These are phyloP conservation scores for Xylaria digitata DNA, from an alignment of 2,329 filamentous ascomycete genomes.

Conservation along the genomic window DNA sequence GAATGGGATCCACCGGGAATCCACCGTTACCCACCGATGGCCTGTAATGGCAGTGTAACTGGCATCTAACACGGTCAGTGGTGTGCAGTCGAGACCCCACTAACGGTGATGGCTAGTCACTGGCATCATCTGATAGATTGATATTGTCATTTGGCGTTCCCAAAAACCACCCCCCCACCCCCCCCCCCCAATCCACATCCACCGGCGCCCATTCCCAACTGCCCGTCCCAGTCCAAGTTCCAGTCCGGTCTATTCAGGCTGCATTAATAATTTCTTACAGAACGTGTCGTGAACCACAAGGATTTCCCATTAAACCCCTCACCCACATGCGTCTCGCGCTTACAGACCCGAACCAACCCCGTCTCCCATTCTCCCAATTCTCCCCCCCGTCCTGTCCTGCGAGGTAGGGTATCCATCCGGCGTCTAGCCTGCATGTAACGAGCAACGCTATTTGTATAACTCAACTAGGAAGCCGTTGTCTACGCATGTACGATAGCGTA, in stretches of 20 bases:
- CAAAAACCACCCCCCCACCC: not conserved
- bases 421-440: conserved; percentile 13
- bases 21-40: conserved; percentile 11
- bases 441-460: conserved; percentile 5
- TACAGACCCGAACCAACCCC: conserved; percentile 5
- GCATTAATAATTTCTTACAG: conserved; percentile 40
- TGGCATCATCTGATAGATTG: conserved; percentile 20
- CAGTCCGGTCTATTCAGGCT: conserved; percentile 27
- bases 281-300: conserved; percentile 1
- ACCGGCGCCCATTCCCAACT: too few relatives aligned
- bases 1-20: conserved; percentile 27
- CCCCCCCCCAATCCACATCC: too few relatives aligned
- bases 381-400: not conserved
- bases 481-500: not conserved
- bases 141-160: conserved; percentile 23
- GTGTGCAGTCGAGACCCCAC: not conserved
- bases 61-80: not conserved
- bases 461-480: not conserved
- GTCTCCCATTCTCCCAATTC: not conserved
- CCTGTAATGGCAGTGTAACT: not conserved
- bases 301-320: conserved; percentile 21
- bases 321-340: conserved; percentile 30
- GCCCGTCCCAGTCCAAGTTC: too few relatives aligned
- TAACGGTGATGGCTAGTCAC: not conserved
- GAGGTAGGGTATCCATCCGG: conserved; percentile 7